These are phyloP conservation scores for Melampsora larici-populina DNA, from an alignment of 1,284 basidiomycete genomes.

Conservation along the genomic window DNA sequence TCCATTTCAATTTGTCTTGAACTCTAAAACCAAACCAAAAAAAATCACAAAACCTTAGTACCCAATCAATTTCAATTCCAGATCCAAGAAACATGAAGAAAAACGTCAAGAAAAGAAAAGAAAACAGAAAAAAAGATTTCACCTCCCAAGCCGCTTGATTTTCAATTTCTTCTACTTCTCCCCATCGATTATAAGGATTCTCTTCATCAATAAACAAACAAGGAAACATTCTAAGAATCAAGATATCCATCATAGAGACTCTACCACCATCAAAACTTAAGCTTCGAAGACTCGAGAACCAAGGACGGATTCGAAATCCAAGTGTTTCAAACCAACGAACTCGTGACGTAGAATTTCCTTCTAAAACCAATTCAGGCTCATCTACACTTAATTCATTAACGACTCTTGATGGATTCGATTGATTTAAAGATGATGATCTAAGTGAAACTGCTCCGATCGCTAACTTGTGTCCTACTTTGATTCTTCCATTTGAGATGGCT, in stretches of 20 bases:
- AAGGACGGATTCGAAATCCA: constrained; percentile 11
- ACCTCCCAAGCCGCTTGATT: constrained; percentile 38
- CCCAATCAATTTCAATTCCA: not conserved
- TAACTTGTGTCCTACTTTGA: constrained; percentile 28
- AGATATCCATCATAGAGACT: constrained; percentile 25
- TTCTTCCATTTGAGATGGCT: constrained; percentile 10
- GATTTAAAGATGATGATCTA: not conserved
- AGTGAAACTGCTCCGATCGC: constrained; percentile 4
- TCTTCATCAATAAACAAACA: constrained; percentile 29
- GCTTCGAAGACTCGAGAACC: constrained; percentile 10
- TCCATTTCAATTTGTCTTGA: constrained; percentile 10
- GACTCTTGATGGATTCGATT: constrained; percentile 8
- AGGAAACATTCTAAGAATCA: constrained; percentile 18
- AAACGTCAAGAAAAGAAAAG: not conserved
- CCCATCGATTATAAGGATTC: constrained; percentile 13
- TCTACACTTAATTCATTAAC: not conserved
- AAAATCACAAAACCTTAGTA: not conserved
- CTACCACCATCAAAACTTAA: constrained; percentile 29
- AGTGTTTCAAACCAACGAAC: constrained; percentile 25
- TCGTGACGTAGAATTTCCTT: constrained; percentile 28
- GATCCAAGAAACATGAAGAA: not conserved
- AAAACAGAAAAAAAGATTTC: not conserved
- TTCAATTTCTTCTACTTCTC: constrained; percentile 15
- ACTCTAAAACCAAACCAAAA: constrained; percentile 8
- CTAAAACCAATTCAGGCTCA: constrained; percentile 13